A percentile compares a stretch with the other conserved stretches of the same genome.
phyloP scores from a whole-genome alignment of 2,329 filamentous ascomycete species.

The Aspergillus brasiliensis region DNA sequence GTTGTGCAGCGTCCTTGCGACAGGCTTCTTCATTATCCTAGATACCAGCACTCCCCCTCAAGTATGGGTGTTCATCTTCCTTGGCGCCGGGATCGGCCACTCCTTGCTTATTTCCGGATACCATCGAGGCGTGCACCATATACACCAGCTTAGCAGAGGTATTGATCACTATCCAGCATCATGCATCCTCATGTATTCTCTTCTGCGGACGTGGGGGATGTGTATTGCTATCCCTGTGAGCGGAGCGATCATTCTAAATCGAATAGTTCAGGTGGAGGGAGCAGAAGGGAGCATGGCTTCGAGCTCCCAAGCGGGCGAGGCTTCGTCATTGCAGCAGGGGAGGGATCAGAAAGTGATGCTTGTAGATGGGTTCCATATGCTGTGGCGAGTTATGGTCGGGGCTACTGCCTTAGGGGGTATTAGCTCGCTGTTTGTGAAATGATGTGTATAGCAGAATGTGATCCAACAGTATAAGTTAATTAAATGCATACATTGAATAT shows the following conservation, averaged over 20 bases:
- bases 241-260: constrained; percentile 45
- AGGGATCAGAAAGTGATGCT: constrained; percentile 21
- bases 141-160: constrained; percentile 24
- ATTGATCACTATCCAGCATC: constrained; percentile 4
- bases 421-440: constrained; percentile 7
- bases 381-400: constrained; percentile 32
- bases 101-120: constrained; percentile 46
- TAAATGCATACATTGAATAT: too few species aligned
- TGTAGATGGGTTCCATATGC: constrained; percentile 23
- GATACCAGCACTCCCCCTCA: constrained; percentile 34
- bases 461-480: too few species aligned
- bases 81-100: constrained; percentile 45
- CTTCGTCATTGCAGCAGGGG: constrained; percentile 16
- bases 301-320: background rate
- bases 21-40: constrained; percentile 43
- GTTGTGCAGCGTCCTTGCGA: constrained; percentile 38
- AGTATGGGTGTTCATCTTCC: constrained; percentile 41
- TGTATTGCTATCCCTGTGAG: constrained; percentile 46
- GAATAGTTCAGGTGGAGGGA: constrained; percentile 31
- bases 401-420: constrained; percentile 28
- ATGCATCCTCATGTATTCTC: constrained; percentile 43
- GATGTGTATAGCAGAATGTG: background rate
- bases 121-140: constrained; percentile 39
- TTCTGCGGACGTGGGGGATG: constrained; percentile 48
- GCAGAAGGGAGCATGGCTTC: constrained; percentile 19